Base-by-base conservation (phyloP, 2,329 filamentous ascomycete species). In the Pestalotiopsis sp. region DNA sequence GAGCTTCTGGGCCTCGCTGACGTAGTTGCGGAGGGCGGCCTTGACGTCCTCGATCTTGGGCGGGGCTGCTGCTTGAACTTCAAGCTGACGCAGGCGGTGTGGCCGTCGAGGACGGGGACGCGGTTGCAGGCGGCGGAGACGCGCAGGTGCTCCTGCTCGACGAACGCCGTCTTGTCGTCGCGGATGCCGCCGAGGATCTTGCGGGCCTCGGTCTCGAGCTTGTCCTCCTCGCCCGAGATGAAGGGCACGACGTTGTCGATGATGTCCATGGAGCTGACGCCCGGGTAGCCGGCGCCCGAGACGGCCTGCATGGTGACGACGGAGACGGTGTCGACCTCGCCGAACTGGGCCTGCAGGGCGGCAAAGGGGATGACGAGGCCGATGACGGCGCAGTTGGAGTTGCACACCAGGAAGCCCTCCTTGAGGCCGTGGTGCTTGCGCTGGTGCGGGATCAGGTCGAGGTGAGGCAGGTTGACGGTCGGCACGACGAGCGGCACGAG, bases 321-420 rank as follows among this genome's bases (percentile, higher is more conserved):
- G 73, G 86, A 89, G 74, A 90, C 90, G 74, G 83, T 80, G 70
- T 93, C 92, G 73, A 97, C 92, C 75, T 91, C 90, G 59, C 95
- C 96, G 76, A 98, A 97, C 75, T 89, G 90, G 66, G 91, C 89
- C 80, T 97, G 93, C 45, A 98, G 89, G 17, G 95, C 95, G 12
- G 94, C 94, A 78, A 98, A 95, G 27, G 96, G 96, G 72, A 97
- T 97, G 70, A 98, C 95, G 69, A 98, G 90, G 62, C 95, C 95
- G 76, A 98, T 97, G 77, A 98, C 95, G 68, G 95, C 95, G 83
- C 96, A 99, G 84, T 98, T 98, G 73, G 94, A 97, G 85, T 98
- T 98, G 88, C 95, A 98, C 70, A 98, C 94, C 49, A 98, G 84
- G 84, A 98, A 97, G 27, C 96, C 96, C 82, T 93, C 94, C 71